Percentiles rank a stretch among this genome's conserved stretches.
phyloP scores from a whole-genome alignment of 371 early-diverging fungal genomes.

The Mortierella sp. region DNA sequence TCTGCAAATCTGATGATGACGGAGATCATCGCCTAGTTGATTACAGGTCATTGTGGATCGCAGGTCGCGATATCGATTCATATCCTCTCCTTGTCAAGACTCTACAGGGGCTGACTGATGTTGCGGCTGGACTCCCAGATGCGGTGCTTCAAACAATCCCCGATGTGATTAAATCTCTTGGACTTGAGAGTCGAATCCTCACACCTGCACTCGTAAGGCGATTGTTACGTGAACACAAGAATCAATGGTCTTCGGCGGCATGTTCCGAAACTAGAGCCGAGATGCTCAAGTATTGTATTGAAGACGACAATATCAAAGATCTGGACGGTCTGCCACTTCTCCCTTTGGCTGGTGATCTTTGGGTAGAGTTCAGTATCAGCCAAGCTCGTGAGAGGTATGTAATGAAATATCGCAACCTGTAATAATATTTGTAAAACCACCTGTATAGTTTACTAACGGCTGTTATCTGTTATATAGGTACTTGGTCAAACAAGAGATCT shows the following conservation, averaged over 20 bases:
- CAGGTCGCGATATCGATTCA: conserved; percentile 17
- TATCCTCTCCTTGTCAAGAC: conserved; percentile 17
- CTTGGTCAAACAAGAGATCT: background rate
- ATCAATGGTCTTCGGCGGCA: background rate
- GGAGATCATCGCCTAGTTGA: background rate
- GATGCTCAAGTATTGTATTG: conserved; percentile 27
- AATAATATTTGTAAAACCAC: too few relatives aligned
- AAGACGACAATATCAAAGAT: conserved; percentile 15
- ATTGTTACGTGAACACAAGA: conserved; percentile 6
- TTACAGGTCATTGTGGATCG: conserved; percentile 5
- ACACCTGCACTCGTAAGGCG: conserved; percentile 17
- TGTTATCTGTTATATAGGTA: too few relatives aligned
- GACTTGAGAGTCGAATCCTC: conserved; percentile 20
- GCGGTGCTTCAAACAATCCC: conserved; percentile 5
- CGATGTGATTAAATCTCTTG: background rate
- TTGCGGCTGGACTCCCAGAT: conserved; percentile 25
- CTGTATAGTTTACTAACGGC: too few relatives aligned
- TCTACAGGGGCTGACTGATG: conserved; percentile 3
- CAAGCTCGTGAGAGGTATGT: conserved; percentile 11
- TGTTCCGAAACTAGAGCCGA: conserved; percentile 5
- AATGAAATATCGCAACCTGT: background rate
- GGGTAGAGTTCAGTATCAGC: conserved; percentile 28
- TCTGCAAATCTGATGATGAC: conserved; percentile 4
- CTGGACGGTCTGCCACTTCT: conserved; percentile 35
- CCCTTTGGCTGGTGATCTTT: conserved; percentile 24